These are phyloP conservation scores for Heritiera fomes DNA, from an alignment of 345 rosid genomes.

Conservation along the genomic window DNA sequence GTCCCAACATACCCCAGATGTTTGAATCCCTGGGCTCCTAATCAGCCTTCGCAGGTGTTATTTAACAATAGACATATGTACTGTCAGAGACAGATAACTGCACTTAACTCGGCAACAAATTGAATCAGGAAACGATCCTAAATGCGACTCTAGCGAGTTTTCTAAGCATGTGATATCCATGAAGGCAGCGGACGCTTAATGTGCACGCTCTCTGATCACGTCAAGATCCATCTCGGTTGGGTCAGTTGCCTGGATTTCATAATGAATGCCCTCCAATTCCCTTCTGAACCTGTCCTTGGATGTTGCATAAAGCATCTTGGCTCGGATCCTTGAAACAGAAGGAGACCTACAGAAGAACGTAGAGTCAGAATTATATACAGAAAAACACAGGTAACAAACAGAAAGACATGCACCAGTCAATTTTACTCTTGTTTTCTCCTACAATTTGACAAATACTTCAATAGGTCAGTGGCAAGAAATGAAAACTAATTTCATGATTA, in stretches of 20 bases:
- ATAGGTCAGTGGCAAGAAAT: not conserved
- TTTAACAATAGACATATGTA: slow-evolving; percentile 24
- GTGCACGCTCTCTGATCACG: slow-evolving; percentile 57
- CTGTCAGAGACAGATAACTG: slow-evolving; percentile 5
- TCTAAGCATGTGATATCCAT: not conserved
- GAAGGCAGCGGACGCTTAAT: slow-evolving; percentile 24
- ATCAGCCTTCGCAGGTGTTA: slow-evolving; percentile 53
- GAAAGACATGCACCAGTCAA: not conserved
- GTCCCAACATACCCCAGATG: slow-evolving; percentile 12
- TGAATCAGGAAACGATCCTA: slow-evolving; percentile 12
- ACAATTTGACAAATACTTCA: not conserved
- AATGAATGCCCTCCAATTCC: slow-evolving; percentile 80
- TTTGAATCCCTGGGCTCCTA: slow-evolving; percentile 27
- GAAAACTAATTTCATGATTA: not conserved
- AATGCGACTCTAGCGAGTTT: slow-evolving; percentile 4
- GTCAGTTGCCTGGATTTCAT: slow-evolving; percentile 85
- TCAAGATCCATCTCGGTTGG: slow-evolving; percentile 79
- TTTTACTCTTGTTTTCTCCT: not conserved
- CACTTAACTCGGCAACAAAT: slow-evolving; percentile 23
- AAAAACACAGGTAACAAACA: not conserved
- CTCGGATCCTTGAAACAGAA: slow-evolving; percentile 61
- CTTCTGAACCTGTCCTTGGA: slow-evolving; percentile 65
- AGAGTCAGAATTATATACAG: not conserved
- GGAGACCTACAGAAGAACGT: slow-evolving; percentile 58
- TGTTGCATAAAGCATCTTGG: slow-evolving; percentile 76